A percentile compares a stretch with the other conserved stretches of the same genome.
phyloP scores from a whole-genome alignment of 1,284 basidiomycete species.

The Puccinia horiana region DNA sequence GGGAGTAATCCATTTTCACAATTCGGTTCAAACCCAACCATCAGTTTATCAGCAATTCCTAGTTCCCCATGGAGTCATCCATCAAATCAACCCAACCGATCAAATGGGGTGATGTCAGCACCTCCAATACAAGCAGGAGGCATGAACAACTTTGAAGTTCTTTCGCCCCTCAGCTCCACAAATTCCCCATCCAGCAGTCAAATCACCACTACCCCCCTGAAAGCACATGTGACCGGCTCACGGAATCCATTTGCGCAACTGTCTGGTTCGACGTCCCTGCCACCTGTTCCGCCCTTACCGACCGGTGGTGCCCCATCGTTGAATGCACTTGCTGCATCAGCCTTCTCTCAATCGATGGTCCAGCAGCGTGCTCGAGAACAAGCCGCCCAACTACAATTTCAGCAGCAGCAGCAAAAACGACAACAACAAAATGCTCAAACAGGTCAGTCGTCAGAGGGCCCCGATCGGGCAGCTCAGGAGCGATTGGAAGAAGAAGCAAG shows the following conservation, averaged over 20 bases:
- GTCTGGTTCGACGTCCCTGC: slow-evolving; percentile 61
- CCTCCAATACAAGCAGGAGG: slow-evolving; percentile 53
- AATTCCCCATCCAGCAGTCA: slow-evolving; percentile 53
- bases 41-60: slow-evolving; percentile 51
- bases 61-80: slow-evolving; percentile 52
- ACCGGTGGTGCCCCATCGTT: slow-evolving; percentile 55
- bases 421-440: slow-evolving; percentile 3
- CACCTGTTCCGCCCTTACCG: slow-evolving; percentile 47
- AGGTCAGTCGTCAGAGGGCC: not conserved
- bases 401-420: slow-evolving; percentile 39
- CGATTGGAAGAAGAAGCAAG: slow-evolving; percentile 19
- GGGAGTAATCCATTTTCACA: slow-evolving; percentile 52
- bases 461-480: slow-evolving; percentile 61
- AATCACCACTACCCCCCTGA: slow-evolving; percentile 61
- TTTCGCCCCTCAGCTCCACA: slow-evolving; percentile 53
- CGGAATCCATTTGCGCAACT: slow-evolving; percentile 90
- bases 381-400: slow-evolving; percentile 49
- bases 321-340: slow-evolving; percentile 48
- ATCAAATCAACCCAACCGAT: slow-evolving; percentile 56
- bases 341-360: slow-evolving; percentile 50
- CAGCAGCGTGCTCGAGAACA: slow-evolving; percentile 51
- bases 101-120: slow-evolving; percentile 54
- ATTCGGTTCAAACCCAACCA: slow-evolving; percentile 55
- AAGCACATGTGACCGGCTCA: slow-evolving; percentile 86
- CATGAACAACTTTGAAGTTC: slow-evolving; percentile 43